Evolutionary conservation across 2,329 filamentous ascomycete species (phyloP), one percentile per base, ranked within the genome.

Genomic region (Chaetomium sp.): DNA sequence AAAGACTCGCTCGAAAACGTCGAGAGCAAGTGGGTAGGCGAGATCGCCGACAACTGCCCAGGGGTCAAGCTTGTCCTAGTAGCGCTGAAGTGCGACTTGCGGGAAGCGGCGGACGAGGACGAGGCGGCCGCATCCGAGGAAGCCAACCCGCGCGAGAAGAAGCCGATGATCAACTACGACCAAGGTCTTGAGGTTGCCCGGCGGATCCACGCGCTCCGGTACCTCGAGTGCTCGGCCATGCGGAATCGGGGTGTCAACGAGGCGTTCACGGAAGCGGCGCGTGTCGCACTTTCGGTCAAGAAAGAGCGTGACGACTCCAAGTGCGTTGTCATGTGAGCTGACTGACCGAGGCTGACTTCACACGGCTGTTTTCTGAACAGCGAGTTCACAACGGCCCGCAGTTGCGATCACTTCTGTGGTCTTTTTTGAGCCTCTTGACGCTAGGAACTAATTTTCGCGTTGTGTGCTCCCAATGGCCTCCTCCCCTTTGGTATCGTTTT

Each of bases 161-260:
- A 82, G 69, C 81, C 85, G 6, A 84, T 86, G 75, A 95, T 97
- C 70, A 86, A 86, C 68, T 97, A 96, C 74, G 88, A 95, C 67
- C 85, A 95, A 68, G 92, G 92, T 2, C 79, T 97, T 51, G 90
- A 92, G 61, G 91, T 96, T 43, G 92, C 92, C 41, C 85, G 92
- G 69, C 86, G 88, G 71, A 95, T 97, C 73, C 88, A 91, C 65
- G 94, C 94, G 6, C 80, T 96, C 68, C 85, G 95, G 68, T 99
- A 99, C 71, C 82, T 99, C 54, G 94, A 99, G 79, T 99, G 94
- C 78, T 97, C 94, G 40, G 94, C 94, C 55, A 97, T 97, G 85
- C 87, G 91, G 74, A 99, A 99, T 74, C 84, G 94, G 50, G 94
- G 94, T 59, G 95, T 99, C 68, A 96, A 97, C 73, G 94, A 99